These are phyloP conservation scores for Geotrichum australiense DNA, from an alignment of 1,139 yeast genomes.

Conservation along the genomic window DNA sequence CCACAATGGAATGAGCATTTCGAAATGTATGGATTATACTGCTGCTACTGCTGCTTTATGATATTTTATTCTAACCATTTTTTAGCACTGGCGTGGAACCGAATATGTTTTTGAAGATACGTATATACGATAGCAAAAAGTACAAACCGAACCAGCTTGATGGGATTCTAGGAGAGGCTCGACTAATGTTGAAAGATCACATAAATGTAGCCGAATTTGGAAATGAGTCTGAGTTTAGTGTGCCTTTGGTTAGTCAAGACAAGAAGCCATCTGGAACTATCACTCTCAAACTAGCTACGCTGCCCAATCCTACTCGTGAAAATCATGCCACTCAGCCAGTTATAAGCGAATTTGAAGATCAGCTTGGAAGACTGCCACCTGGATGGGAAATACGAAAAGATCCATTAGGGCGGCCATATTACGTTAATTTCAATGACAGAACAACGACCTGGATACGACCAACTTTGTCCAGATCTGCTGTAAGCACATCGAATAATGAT, in stretches of 20 bases:
- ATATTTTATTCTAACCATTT: slow-evolving; percentile 13
- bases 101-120: slow-evolving; percentile 81
- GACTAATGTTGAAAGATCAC: slow-evolving; percentile 82
- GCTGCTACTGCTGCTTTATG: slow-evolving; percentile 16
- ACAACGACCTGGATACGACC: slow-evolving; percentile 99
- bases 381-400: slow-evolving; percentile 99
- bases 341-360: slow-evolving; percentile 82
- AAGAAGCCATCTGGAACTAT: slow-evolving; percentile 89
- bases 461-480: slow-evolving; percentile 39
- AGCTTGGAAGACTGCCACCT: slow-evolving; percentile 89
- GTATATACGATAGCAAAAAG: slow-evolving; percentile 96
- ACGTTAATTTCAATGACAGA: slow-evolving; percentile 95
- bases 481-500: slow-evolving; percentile 45
- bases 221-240: slow-evolving; percentile 60
- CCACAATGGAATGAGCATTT: slow-evolving; percentile 98
- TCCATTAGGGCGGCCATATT: slow-evolving; percentile 93
- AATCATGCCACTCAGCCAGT: slow-evolving; percentile 17
- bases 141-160: slow-evolving; percentile 91
- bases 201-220: slow-evolving; percentile 58
- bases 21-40: slow-evolving; percentile 36
- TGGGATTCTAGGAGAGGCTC: slow-evolving; percentile 94
- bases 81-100: slow-evolving; percentile 52
- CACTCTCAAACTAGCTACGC: slow-evolving; percentile 46
- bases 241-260: slow-evolving; percentile 49
- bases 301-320: slow-evolving; percentile 21